Evolutionary conservation across 1,284 basidiomycete genomes (phyloP).

Genomic region (Puccinia novopanici): DNA sequence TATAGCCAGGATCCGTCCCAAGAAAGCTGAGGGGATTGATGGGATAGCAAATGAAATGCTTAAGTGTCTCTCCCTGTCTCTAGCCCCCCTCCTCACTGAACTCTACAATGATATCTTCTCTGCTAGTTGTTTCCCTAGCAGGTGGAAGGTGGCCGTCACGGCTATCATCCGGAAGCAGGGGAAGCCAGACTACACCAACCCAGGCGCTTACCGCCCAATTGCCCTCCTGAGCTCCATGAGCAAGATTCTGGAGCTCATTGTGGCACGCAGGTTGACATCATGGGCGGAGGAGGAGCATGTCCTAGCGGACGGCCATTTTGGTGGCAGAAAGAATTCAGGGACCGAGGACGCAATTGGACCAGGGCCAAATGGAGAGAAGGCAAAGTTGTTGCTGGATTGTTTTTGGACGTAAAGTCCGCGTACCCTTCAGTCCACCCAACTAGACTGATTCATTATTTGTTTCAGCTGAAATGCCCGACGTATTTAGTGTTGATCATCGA

Average conservation of each 20-base stretch:
- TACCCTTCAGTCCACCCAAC: too few species aligned
- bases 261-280: background rate
- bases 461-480: background rate
- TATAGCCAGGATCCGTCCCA: background rate
- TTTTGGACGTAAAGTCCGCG: too few species aligned
- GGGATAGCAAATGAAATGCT: constrained; percentile 3
- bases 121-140: background rate
- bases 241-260: too few species aligned
- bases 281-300: background rate
- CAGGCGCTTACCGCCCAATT: too few species aligned
- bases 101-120: background rate
- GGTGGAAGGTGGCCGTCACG: constrained; percentile 13
- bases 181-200: too few species aligned
- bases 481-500: background rate
- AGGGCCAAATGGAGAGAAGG: too few species aligned
- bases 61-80: background rate
- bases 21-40: constrained; percentile 12
- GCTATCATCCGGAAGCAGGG: constrained; percentile 31
- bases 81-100: background rate
- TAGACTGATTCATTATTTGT: background rate
- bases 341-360: too few species aligned
- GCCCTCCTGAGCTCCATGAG: too few species aligned
- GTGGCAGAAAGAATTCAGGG: background rate
- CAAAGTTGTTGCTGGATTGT: too few species aligned
- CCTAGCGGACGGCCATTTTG: constrained; percentile 3